Base-by-base conservation (phyloP, 108 stramenopile genomes). In the Discostella stelligeroides region DNA sequence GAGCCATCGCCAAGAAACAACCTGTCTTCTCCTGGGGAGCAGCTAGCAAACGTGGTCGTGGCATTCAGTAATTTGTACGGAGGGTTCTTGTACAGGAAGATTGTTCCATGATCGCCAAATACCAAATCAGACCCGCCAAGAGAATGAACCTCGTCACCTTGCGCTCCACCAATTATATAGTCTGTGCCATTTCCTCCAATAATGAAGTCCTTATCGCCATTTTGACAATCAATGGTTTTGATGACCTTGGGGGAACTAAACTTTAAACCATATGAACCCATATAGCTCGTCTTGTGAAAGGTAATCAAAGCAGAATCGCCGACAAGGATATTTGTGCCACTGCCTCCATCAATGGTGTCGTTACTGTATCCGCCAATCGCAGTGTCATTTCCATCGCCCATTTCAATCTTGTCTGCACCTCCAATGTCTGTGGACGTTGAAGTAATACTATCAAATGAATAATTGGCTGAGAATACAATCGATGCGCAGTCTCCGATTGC, bases 91-190 rank as follows among this genome's bases (percentile, higher is more conserved):
- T 65, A 63, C 15, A 77, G 70, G 18, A 28, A n/a, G 8, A 77
- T 57, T 37, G 21, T 23, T 23, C 68, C 76, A n/a, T 77, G 76
- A 38, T 77, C 76, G 15, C 70, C 76, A 43, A 77, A 64, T n/a
- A 70, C 76, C 27, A 77, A 29, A 54, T 77, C 76, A 18, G 50
- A 20, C 17, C 59, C 59, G 12, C 41, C 29, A 17, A 37, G 39
- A 42, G 29, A n/a, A 60, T 60, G 7, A 24, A 60, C 21, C 37
- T 39, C 59, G 23, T 60, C 59, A 40, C 29, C 59, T 20, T 37
- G 23, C 1, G 59, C 68, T 12, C 75, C 75, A 24, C 64, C 60
- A 1, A 76, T 50, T 25, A 57, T 63, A 62, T 76, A 51, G 29
- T 65, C 73, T 20, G 37, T 30, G 4, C 70, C 76, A 20, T 50